phyloP scores from a whole-genome alignment of 108 stramenopile genomes.

The Pseudonitzschia multistriata region DNA sequence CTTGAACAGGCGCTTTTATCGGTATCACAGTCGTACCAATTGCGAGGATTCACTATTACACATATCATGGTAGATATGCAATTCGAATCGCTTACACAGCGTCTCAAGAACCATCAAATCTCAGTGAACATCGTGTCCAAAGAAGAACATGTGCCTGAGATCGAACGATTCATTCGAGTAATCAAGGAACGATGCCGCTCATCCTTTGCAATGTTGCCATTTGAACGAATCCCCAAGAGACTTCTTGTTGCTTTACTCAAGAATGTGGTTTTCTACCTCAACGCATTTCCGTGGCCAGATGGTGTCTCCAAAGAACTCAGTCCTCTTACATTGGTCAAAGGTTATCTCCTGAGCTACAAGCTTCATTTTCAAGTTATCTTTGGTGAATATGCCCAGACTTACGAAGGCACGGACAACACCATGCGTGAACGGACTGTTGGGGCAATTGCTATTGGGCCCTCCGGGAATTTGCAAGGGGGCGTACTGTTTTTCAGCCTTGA shows the following conservation, averaged over 20 bases:
- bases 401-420: too few relatives aligned
- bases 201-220: constrained; percentile 33
- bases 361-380: too few relatives aligned
- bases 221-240: constrained; percentile 15
- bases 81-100: constrained; percentile 4
- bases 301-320: constrained; percentile 36
- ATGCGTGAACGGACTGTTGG: constrained; percentile 4
- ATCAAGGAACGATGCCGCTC: constrained; percentile 45
- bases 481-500: constrained; percentile 2
- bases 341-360: too few relatives aligned
- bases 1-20: neutral
- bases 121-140: constrained; percentile 2
- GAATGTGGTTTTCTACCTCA: constrained; percentile 23
- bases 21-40: too few relatives aligned
- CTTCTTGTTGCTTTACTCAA: constrained; percentile 27
- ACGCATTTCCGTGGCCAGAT: constrained; percentile 30
- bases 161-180: constrained; percentile 31
- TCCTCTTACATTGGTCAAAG: constrained; percentile 21
- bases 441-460: neutral
- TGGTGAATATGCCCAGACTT: too few relatives aligned
- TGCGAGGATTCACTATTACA: neutral
- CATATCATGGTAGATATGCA: constrained; percentile 17
- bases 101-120: neutral
- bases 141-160: constrained; percentile 40
- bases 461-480: constrained; percentile 14